Base-by-base conservation (phyloP, 2,329 filamentous ascomycete species). In the Stagonosporopsis cucurbitacearum region DNA sequence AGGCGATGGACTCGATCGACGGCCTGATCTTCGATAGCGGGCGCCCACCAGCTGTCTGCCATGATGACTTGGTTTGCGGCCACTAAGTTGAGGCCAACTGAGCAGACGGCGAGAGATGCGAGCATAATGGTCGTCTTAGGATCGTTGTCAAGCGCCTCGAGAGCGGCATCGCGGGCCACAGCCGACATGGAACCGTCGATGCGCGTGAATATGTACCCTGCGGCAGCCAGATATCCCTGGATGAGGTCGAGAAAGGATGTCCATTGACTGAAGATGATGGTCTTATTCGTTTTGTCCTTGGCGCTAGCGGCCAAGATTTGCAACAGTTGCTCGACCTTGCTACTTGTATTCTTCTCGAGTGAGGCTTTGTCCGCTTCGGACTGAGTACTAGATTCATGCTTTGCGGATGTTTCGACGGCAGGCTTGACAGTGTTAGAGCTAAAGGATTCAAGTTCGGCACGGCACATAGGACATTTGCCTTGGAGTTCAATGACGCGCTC, bases 21-120 rank as follows among this genome's bases (percentile, higher is more conserved):
- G 3, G 93, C 93, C 72, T 96, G 92, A 64, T 96, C 92, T 74
- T 96, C 92, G 51, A 96, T 95, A 0, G 92, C 92, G 0, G 92
- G 92, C 1, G 92, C 92, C 75, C 92, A 96, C 92, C 91, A 96
- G 56, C 86, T 90, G 73, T 96, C 92, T 0, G 86, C 85, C 19
- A 96, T 80, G 41, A 96, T 86, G 55, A 96, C 91, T 6, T 92
- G 92, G 66, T 95, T 92, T 0, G 92, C 92, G 0, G 91, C 87
- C 0, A 93, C 90, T 12, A 96, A 84, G 66, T 96, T 96, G 41
- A 96, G 81, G 0, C 92, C 92, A 1, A 96, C 92, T 48, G 88
- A 90, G 75, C 91, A 94, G 6, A 95, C 92, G 7, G 86, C 85
- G 37, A 96, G 79, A 68, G 89, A 92, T 2, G 92, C 92, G 2